Evolutionary conservation across 371 early-diverging fungal species (phyloP), one percentile per base, ranked within the genome.

Genomic region (Polyrhizophydium stewartii): DNA sequence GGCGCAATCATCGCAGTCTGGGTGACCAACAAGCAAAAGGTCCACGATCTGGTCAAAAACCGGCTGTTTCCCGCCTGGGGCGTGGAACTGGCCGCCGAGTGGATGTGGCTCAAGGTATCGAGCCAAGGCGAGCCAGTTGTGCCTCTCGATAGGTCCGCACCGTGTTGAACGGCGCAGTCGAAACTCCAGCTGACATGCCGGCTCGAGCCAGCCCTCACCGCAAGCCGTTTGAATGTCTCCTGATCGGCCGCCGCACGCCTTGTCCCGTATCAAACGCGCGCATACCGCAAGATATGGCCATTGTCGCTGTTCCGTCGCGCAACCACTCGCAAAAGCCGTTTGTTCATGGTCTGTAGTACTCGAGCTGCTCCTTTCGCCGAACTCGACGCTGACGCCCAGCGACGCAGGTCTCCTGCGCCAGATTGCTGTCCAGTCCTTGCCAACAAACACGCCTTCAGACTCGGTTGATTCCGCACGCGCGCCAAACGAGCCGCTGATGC

Each of bases 311-410:
- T 0, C 87, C 88, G 0, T 78, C 79, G 47, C n/a, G 63, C 47
- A 31, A 72, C 66, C 91, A 90, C 68, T 88, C 89, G 6, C 73
- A 85, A 28, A 90, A 90, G 59, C 91, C 91, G 2, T 82, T 85
- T 3, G 49, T 90, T 5, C 68, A 74, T 33, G 52, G 72, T 57
- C 35, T 19, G n/a, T 10, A 25, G 24, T 22, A 41, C 37, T 2
- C 52, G 13, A 5, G 19, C 2, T 37, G 21, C 32, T 12, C 2
- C 5, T 37, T 24, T 32, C 32, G 24, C 3, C 9, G 17, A 19
- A 28, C 22, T 16, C 46, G 24, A 49, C 28, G 30, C 49, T 22
- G 10, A 13, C 7, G 7, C 3, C 7, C 35, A 35, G 7, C 9
- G 1, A 32, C 58, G 64, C 7, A 40, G 1, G 38, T 17, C 55